These are phyloP conservation scores for Solanum corneliomulleri DNA, from an alignment of 257 asterid genomes.

Conservation along the genomic window DNA sequence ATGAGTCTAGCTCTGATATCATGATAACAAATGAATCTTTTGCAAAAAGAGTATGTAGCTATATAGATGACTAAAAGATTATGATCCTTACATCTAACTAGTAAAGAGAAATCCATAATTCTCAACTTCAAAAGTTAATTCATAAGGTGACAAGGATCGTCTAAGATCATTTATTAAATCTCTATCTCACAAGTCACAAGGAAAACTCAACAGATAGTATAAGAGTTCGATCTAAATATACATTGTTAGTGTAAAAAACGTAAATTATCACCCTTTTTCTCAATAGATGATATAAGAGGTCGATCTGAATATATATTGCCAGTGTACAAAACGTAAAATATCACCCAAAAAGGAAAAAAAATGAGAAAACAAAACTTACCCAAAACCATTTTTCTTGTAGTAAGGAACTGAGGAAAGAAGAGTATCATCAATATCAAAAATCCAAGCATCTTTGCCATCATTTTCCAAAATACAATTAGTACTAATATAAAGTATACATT, in stretches of 20 bases:
- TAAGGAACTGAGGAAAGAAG: slow-evolving; percentile 67
- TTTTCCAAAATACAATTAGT: slow-evolving; percentile 39
- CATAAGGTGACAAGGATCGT: background rate
- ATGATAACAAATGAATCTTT: background rate
- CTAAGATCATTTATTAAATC: background rate
- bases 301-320: background rate
- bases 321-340: background rate
- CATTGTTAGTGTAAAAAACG: background rate
- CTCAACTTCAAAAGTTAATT: background rate
- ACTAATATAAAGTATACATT: slow-evolving; percentile 32
- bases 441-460: slow-evolving; percentile 60
- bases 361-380: slow-evolving; percentile 25
- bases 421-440: slow-evolving; percentile 68
- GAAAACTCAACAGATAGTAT: background rate
- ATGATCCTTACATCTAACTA: background rate
- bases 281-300: background rate
- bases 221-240: background rate
- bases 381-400: slow-evolving; percentile 57
- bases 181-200: too few species aligned
- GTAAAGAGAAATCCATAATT: background rate
- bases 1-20: background rate
- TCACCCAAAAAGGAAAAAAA: background rate
- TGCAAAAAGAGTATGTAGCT: background rate
- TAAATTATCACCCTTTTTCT: background rate
- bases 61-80: background rate